Conservation (phyloP, 306 rosid genomes). For the Senna tora region DNA sequence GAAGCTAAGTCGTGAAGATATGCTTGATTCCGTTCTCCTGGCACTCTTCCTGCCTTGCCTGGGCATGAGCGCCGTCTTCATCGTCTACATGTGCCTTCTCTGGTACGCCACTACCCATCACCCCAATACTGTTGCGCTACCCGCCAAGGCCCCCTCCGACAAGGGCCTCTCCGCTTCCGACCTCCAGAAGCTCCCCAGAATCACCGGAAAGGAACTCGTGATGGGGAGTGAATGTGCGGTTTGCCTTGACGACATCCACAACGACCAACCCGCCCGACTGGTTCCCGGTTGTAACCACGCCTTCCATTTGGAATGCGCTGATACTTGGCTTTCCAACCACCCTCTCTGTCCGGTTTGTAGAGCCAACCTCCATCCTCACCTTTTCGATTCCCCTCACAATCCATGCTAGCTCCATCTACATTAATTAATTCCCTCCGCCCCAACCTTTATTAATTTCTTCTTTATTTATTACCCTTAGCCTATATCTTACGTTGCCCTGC, state of each 20-base stretch:
- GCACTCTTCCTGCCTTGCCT: conserved; percentile 73
- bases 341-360: conserved; percentile 74
- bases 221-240: conserved; percentile 67
- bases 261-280: conserved; percentile 60
- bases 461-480: too few species aligned
- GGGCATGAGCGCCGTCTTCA: conserved; percentile 65
- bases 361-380: conserved; percentile 53
- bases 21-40: conserved; percentile 63
- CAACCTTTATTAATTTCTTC: too few species aligned
- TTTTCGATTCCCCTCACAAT: conserved; percentile 38
- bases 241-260: conserved; percentile 69
- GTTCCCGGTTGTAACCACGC: conserved; percentile 82
- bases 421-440: too few species aligned
- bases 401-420: conserved; percentile 57
- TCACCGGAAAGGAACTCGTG: conserved; percentile 56
- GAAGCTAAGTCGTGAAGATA: too few species aligned
- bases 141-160: conserved; percentile 43
- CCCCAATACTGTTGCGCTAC: background rate
- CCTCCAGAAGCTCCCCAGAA: conserved; percentile 60
- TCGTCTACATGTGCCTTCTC: conserved; percentile 62
- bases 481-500: too few species aligned
- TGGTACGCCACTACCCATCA: conserved; percentile 66
- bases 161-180: conserved; percentile 62
- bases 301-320: conserved; percentile 76
- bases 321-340: conserved; percentile 78